A percentile compares a stretch with the other conserved stretches of the same genome.
These are phyloP conservation scores for Podospora comata DNA, from an alignment of 495 filamentous ascomycete genomes.

Conservation along the genomic window DNA sequence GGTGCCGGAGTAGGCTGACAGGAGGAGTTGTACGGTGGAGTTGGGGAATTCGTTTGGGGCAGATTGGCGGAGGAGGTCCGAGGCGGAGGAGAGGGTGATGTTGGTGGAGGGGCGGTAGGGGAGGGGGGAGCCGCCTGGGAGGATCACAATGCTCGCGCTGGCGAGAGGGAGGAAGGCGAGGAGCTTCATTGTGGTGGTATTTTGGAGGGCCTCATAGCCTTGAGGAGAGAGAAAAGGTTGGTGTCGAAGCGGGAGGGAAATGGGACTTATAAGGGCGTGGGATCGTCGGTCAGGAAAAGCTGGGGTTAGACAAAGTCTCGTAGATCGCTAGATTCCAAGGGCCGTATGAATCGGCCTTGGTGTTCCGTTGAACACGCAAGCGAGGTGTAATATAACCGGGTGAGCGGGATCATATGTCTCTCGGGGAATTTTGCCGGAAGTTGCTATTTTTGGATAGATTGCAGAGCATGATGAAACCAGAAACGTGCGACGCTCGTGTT, in stretches of 20 bases:
- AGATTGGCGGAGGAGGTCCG: conserved; percentile 8
- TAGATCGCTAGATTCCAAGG: not conserved
- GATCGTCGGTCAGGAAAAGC: not conserved
- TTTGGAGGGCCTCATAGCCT: not conserved
- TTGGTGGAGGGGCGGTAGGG: not conserved
- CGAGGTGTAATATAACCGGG: conserved; percentile 5
- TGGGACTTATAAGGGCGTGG: not conserved
- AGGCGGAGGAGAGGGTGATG: not conserved
- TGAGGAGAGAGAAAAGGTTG: not conserved
- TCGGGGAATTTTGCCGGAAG: not conserved
- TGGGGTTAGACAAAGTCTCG: conserved; percentile 1
- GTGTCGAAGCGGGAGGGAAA: not conserved
- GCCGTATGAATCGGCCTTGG: not conserved
- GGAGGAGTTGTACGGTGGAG: conserved; percentile 10
- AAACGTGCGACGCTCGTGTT: not conserved
- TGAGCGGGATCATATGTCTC: not conserved
- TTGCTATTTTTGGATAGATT: not conserved
- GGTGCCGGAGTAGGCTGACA: conserved; percentile 15
- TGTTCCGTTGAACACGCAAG: not conserved
- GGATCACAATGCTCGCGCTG: conserved; percentile 1
- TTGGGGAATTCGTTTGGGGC: conserved; percentile 14
- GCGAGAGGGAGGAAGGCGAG: not conserved
- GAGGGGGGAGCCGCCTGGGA: conserved; percentile 7
- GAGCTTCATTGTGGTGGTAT: not conserved
- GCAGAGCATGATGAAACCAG: not conserved